A percentile compares a stretch with the other conserved stretches of the same genome.
phyloP scores from a whole-genome alignment of 805 yeast genomes.

The Ogataea sp. region DNA sequence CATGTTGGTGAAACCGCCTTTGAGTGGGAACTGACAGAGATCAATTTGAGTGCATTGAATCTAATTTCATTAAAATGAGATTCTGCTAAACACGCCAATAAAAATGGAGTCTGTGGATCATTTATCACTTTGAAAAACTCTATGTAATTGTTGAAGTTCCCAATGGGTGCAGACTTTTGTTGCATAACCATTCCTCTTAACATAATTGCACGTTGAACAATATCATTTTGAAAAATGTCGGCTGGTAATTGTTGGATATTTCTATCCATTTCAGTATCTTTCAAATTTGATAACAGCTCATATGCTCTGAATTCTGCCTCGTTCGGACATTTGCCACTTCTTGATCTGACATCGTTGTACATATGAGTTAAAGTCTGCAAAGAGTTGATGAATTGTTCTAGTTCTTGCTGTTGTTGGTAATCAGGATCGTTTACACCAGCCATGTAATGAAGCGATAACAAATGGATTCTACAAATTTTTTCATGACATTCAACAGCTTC shows the following conservation, averaged over 20 bases:
- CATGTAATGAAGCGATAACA: slow-evolving; percentile 78
- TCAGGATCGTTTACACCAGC: slow-evolving; percentile 57
- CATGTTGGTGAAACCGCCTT: slow-evolving; percentile 55
- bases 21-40: slow-evolving; percentile 60
- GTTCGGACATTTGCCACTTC: slow-evolving; percentile 63
- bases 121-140: slow-evolving; percentile 54
- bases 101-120: slow-evolving; percentile 46
- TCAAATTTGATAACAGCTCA: slow-evolving; percentile 65
- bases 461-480: slow-evolving; percentile 80
- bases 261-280: slow-evolving; percentile 81
- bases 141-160: slow-evolving; percentile 51
- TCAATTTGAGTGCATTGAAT: slow-evolving; percentile 59
- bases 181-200: slow-evolving; percentile 61
- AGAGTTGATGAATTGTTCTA: slow-evolving; percentile 90
- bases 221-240: slow-evolving; percentile 40
- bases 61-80: slow-evolving; percentile 74
- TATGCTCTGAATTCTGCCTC: slow-evolving; percentile 94
- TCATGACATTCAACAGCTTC: slow-evolving; percentile 94
- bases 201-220: slow-evolving; percentile 64
- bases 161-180: slow-evolving; percentile 50
- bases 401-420: slow-evolving; percentile 89
- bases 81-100: slow-evolving; percentile 70
- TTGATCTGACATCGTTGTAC: slow-evolving; percentile 68
- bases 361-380: slow-evolving; percentile 82
- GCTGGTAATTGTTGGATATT: slow-evolving; percentile 62